These are phyloP conservation scores for Neurospora sp. DNA, from an alignment of 495 filamentous ascomycete species.

Conservation along the genomic window DNA sequence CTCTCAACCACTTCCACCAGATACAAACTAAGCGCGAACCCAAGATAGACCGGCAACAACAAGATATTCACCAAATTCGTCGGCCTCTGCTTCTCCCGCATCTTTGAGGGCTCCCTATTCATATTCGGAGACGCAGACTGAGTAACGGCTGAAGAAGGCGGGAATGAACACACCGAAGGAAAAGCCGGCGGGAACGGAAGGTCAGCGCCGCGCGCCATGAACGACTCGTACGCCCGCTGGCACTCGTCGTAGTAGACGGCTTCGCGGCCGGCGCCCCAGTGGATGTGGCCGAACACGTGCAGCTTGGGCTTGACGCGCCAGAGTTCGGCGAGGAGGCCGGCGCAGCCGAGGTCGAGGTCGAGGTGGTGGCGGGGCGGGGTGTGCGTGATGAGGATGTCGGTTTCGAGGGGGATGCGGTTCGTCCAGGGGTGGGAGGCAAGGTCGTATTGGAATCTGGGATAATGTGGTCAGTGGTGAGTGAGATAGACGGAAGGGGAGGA, in stretches of 20 bases:
- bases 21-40: not conserved
- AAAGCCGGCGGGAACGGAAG: not conserved
- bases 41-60: not conserved
- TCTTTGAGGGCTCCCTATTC: not conserved
- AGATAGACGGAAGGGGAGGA: not conserved
- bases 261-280: slow-evolving; percentile 56
- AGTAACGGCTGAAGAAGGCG: not conserved
- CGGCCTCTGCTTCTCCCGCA: not conserved
- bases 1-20: not conserved
- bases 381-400: slow-evolving; percentile 82
- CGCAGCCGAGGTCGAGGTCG: slow-evolving; percentile 68
- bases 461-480: not conserved
- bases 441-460: slow-evolving; percentile 38
- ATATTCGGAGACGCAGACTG: not conserved
- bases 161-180: not conserved
- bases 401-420: slow-evolving; percentile 52
- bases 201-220: slow-evolving; percentile 31
- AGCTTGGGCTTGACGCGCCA: slow-evolving; percentile 70
- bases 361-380: slow-evolving; percentile 59
- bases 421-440: slow-evolving; percentile 35
- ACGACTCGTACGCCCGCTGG: slow-evolving; percentile 59
- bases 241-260: slow-evolving; percentile 69
- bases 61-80: not conserved
- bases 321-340: slow-evolving; percentile 60
- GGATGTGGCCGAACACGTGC: slow-evolving; percentile 87